Evolutionary conservation across 305 asterid species (phyloP).

Genomic region (Stenogyne calaminthoides): DNA sequence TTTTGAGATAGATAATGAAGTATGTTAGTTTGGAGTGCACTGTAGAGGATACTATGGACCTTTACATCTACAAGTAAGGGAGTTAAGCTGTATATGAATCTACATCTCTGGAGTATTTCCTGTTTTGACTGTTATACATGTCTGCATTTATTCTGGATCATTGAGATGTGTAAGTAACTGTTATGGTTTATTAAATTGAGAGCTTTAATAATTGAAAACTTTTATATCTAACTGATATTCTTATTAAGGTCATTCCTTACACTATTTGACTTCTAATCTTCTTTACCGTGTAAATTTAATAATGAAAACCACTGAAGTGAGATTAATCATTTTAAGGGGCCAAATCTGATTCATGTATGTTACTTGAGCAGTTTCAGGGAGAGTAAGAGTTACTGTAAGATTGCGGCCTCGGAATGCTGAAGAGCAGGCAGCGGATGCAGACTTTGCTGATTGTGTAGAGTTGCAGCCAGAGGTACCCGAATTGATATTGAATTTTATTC

Average conservation of each 20-base stretch:
- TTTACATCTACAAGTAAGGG: not conserved
- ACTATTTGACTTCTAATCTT: slow-evolving; percentile 1
- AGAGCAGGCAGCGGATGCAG: slow-evolving; percentile 95
- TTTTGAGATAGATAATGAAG: slow-evolving; percentile 2
- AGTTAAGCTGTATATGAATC: not conserved
- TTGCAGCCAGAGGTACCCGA: slow-evolving; percentile 87
- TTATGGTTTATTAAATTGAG: not conserved
- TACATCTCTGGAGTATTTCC: slow-evolving; percentile 16
- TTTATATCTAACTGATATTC: slow-evolving; percentile 21
- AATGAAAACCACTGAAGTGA: not conserved
- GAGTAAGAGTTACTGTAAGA: slow-evolving; percentile 96
- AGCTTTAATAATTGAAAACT: not conserved
- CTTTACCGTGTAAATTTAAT: slow-evolving; percentile 10
- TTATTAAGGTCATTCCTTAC: slow-evolving; percentile 5
- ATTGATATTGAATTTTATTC: slow-evolving; percentile 19
- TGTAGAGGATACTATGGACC: slow-evolving; percentile 15
- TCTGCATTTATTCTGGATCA: slow-evolving; percentile 8
- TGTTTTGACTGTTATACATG: slow-evolving; percentile 3
- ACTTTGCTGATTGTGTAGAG: slow-evolving; percentile 99
- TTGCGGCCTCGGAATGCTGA: slow-evolving; percentile 90
- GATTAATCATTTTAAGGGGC: not conserved
- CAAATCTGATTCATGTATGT: slow-evolving; percentile 21
- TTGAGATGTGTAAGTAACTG: not conserved
- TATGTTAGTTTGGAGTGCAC: not conserved
- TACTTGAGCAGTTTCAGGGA: slow-evolving; percentile 70